Conservation (phyloP, 1,139 yeast genomes). For the Blastobotrys serpentis region DNA sequence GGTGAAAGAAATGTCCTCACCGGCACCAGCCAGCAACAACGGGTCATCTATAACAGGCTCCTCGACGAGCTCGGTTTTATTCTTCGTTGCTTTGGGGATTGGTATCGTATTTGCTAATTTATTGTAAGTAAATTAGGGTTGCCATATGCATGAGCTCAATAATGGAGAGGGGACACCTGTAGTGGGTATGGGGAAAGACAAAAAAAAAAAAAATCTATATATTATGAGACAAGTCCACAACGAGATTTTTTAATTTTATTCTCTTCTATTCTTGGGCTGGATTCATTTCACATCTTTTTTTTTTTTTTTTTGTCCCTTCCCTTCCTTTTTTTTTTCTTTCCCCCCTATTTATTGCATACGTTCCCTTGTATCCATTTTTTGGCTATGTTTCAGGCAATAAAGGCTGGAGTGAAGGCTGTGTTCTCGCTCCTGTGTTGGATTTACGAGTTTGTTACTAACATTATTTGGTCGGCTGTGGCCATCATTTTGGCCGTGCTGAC, state of each 20-base stretch:
- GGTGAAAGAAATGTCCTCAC: slow-evolving; percentile 7
- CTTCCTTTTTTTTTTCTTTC: not conserved
- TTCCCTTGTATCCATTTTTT: not conserved
- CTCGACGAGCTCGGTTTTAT: slow-evolving; percentile 28
- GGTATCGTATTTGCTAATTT: slow-evolving; percentile 38
- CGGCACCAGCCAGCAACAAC: not conserved
- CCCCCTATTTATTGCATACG: slow-evolving; percentile 4
- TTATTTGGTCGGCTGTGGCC: slow-evolving; percentile 25
- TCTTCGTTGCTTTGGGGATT: slow-evolving; percentile 39
- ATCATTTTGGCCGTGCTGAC: slow-evolving; percentile 24
- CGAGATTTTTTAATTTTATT: not conserved
- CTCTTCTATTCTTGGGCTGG: not conserved
- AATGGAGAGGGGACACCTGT: not conserved
- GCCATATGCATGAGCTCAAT: slow-evolving; percentile 1
- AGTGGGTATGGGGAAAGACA: not conserved
- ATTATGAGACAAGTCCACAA: slow-evolving; percentile 1
- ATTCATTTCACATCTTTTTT: not conserved
- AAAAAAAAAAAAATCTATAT: not conserved
- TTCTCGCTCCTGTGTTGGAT: not conserved
- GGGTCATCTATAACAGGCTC: slow-evolving; percentile 13
- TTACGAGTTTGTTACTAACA: slow-evolving; percentile 22
- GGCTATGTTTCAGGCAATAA: not conserved
- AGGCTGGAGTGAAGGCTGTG: not conserved
- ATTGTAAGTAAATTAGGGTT: slow-evolving; percentile 27
- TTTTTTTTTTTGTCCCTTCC: slow-evolving; percentile 4